A percentile compares a stretch with the other conserved stretches of the same genome.
phyloP scores from a whole-genome alignment of 192 early-diverging fungal species.

The Linderina pennispora region DNA sequence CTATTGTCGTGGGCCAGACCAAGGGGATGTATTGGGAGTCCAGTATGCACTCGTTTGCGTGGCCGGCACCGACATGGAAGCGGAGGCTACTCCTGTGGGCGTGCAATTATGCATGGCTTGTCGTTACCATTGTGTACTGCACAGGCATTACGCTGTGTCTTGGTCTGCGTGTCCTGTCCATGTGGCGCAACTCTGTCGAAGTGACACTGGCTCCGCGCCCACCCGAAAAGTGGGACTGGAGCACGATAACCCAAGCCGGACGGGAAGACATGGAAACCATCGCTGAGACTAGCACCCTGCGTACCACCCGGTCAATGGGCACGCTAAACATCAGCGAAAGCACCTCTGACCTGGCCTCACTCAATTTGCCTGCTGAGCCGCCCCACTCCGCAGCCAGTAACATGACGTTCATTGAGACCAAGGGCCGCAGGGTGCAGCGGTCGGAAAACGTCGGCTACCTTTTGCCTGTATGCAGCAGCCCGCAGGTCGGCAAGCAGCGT shows the following conservation, averaged over 20 bases:
- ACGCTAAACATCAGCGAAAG: background rate
- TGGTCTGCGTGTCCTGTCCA: slow-evolving; percentile 18
- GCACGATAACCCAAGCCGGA: slow-evolving; percentile 5
- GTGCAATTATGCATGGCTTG: slow-evolving; percentile 34
- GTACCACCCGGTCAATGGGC: slow-evolving; percentile 1
- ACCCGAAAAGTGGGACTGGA: slow-evolving; percentile 46
- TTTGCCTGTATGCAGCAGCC: slow-evolving; percentile 17
- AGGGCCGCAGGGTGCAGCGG: too few species aligned
- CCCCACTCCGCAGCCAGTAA: too few species aligned
- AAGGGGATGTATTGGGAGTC: slow-evolving; percentile 28
- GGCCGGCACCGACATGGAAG: slow-evolving; percentile 10
- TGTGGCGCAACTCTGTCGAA: slow-evolving; percentile 37
- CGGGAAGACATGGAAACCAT: slow-evolving; percentile 12
- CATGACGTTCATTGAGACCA: too few species aligned
- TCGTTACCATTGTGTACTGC: slow-evolving; percentile 24
- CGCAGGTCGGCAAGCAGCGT: background rate
- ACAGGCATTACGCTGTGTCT: slow-evolving; percentile 7
- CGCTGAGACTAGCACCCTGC: too few species aligned
- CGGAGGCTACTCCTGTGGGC: slow-evolving; percentile 24
- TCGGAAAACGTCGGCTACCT: slow-evolving; percentile 19
- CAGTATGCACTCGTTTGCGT: slow-evolving; percentile 28
- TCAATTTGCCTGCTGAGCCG: too few species aligned
- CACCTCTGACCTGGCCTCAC: too few species aligned
- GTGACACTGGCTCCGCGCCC: slow-evolving; percentile 12
- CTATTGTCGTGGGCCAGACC: slow-evolving; percentile 23